Conservation (phyloP, 1,284 basidiomycete species). For the Cryptococcus jaspeensis region DNA sequence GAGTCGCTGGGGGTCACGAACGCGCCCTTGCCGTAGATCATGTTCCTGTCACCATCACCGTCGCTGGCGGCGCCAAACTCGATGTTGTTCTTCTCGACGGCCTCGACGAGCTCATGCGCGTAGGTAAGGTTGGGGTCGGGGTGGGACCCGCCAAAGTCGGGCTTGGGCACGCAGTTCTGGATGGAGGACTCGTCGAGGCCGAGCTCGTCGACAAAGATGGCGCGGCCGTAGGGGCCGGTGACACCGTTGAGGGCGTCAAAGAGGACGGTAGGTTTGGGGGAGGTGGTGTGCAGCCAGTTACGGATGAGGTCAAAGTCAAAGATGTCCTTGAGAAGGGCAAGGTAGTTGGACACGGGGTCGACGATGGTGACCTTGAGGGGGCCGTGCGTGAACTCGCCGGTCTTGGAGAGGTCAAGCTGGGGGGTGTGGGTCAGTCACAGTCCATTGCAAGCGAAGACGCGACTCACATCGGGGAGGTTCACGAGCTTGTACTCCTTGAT, state of each 20-base stretch:
- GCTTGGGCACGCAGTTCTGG: conserved; percentile 87
- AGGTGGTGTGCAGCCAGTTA: conserved; percentile 69
- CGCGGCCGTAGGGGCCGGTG: conserved; percentile 92
- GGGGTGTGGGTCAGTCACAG: not conserved
- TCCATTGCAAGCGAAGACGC: not conserved
- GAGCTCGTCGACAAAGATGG: conserved; percentile 81
- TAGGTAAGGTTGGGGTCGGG: conserved; percentile 99
- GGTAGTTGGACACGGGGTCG: conserved; percentile 90
- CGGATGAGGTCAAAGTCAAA: conserved; percentile 95
- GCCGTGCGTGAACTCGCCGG: conserved; percentile 76
- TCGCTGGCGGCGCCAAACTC: conserved; percentile 95
- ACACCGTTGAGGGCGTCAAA: conserved; percentile 97
- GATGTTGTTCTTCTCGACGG: conserved; percentile 82
- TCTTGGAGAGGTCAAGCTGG: conserved; percentile 81
- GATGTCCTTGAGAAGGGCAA: conserved; percentile 78
- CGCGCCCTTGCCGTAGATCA: conserved; percentile 98
- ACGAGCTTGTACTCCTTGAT: conserved; percentile 84
- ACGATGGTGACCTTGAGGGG: conserved; percentile 85
- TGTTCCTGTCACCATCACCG: conserved; percentile 97
- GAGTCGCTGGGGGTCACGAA: conserved; percentile 98
- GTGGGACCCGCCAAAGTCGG: conserved; percentile 96
- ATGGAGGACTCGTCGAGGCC: conserved; percentile 76
- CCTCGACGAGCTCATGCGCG: conserved; percentile 89
- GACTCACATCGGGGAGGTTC: conserved; percentile 68
- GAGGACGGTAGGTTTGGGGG: conserved; percentile 73